phyloP scores from a whole-genome alignment of 139 green algal species.

The Axilococcus clingmanii region DNA sequence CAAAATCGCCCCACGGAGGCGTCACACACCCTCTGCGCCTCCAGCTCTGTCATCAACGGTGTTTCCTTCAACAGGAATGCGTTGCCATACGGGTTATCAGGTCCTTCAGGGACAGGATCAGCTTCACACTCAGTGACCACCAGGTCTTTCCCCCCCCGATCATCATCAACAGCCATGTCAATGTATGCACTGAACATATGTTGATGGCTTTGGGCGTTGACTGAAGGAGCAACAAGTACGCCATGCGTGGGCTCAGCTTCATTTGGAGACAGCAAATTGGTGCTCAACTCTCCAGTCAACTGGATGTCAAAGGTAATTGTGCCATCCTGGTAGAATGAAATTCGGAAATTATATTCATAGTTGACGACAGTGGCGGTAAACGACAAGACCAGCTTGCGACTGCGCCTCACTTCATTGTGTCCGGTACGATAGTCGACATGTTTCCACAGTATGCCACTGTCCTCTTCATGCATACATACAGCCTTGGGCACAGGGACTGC shows the following conservation, averaged over 20 bases:
- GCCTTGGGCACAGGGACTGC: slow-evolving; percentile 57
- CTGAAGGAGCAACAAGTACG: slow-evolving; percentile 47
- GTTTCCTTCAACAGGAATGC: slow-evolving; percentile 60
- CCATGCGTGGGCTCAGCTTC: slow-evolving; percentile 38
- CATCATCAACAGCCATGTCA: slow-evolving; percentile 66
- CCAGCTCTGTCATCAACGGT: slow-evolving; percentile 45
- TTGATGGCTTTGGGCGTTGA: slow-evolving; percentile 71
- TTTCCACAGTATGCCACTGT: slow-evolving; percentile 80
- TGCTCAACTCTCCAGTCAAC: slow-evolving; percentile 76
- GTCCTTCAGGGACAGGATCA: slow-evolving; percentile 32
- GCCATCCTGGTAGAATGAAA: slow-evolving; percentile 46
- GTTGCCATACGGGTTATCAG: slow-evolving; percentile 62
- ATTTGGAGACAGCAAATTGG: slow-evolving; percentile 20
- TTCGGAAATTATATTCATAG: slow-evolving; percentile 58
- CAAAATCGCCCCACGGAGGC: slow-evolving; percentile 37
- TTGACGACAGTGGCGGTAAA: slow-evolving; percentile 71
- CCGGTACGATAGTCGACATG: slow-evolving; percentile 57
- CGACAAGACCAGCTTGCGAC: slow-evolving; percentile 62
- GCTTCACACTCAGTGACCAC: slow-evolving; percentile 49
- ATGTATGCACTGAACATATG: slow-evolving; percentile 78
- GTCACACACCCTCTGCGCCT: slow-evolving; percentile 33
- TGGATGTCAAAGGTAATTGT: slow-evolving; percentile 72
- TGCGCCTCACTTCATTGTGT: slow-evolving; percentile 37
- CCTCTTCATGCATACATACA: slow-evolving; percentile 86
- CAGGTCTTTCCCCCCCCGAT: slow-evolving; percentile 47